Conservation (phyloP, 441 rosid genomes). For the Gossypium schwendimanii region DNA sequence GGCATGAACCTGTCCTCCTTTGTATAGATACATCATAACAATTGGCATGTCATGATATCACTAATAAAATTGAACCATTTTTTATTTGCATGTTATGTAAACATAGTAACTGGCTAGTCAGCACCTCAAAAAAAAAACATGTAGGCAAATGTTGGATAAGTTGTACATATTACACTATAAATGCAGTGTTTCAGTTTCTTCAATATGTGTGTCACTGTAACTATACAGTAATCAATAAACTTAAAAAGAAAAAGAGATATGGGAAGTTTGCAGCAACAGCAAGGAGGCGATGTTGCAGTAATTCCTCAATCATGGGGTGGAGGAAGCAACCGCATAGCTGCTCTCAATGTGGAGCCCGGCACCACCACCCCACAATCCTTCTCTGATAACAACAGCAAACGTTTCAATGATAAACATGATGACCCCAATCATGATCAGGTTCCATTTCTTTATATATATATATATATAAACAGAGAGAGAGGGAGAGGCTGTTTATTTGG, state of each 20-base stretch:
- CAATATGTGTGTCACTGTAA: background rate
- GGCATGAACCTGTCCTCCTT: too few species aligned
- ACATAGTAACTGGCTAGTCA: too few species aligned
- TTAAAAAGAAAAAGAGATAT: background rate
- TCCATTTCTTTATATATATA: background rate
- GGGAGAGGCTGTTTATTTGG: background rate
- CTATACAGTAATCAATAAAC: background rate
- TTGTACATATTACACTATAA: background rate
- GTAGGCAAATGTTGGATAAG: background rate
- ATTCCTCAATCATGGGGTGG: constrained; percentile 14
- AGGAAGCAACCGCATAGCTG: constrained; percentile 30
- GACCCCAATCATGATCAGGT: constrained; percentile 12
- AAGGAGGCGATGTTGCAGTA: background rate
- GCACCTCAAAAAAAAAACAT: background rate
- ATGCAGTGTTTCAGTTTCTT: background rate
- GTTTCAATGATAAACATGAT: background rate
- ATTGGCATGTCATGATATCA: too few species aligned
- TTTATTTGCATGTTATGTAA: too few species aligned
- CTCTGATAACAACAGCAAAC: background rate
- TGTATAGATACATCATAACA: too few species aligned
- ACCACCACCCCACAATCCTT: constrained; percentile 1
- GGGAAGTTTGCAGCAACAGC: constrained; percentile 12
- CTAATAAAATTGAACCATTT: too few species aligned
- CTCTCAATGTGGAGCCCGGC: constrained; percentile 17
- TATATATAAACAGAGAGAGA: too few species aligned